Conservation (phyloP, 2,329 filamentous ascomycete genomes). For the Leptographium flavum region DNA sequence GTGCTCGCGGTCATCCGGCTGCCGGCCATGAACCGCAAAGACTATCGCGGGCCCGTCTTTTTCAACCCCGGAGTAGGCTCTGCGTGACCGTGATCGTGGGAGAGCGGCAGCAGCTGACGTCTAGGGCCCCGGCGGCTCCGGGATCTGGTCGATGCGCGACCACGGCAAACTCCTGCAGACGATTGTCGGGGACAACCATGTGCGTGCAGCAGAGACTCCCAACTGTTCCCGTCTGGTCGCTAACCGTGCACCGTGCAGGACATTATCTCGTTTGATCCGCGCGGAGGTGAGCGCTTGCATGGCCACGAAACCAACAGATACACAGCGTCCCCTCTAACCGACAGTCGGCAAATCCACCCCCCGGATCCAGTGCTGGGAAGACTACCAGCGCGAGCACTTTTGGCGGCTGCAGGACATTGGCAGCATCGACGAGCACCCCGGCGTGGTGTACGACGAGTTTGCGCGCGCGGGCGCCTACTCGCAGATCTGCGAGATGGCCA, state of each 20-base stretch:
- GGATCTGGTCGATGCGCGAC: slow-evolving; percentile 20
- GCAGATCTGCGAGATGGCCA: slow-evolving; percentile 25
- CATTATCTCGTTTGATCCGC: slow-evolving; percentile 35
- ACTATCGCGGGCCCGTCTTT: slow-evolving; percentile 21
- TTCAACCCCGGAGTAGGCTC: slow-evolving; percentile 22
- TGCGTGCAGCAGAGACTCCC: slow-evolving; percentile 12
- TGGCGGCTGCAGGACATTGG: slow-evolving; percentile 30
- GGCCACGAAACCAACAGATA: background rate
- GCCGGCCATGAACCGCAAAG: slow-evolving; percentile 15
- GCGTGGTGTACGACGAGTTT: slow-evolving; percentile 29
- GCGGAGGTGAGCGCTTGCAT: slow-evolving; percentile 22
- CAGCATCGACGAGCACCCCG: slow-evolving; percentile 30
- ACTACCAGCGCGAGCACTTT: slow-evolving; percentile 23
- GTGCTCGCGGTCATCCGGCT: slow-evolving; percentile 24
- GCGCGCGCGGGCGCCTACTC: slow-evolving; percentile 27
- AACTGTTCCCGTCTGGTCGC: background rate
- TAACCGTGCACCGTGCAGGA: slow-evolving; percentile 18
- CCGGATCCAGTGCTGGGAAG: slow-evolving; percentile 35
- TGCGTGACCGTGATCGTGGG: too few relatives aligned
- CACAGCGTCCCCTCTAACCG: background rate
- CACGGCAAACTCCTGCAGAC: slow-evolving; percentile 23
- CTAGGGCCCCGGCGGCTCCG: slow-evolving; percentile 35
- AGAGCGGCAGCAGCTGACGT: background rate
- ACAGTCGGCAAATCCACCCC: slow-evolving; percentile 33
- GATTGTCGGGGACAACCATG: slow-evolving; percentile 31